These are phyloP conservation scores for Trichoderma oligosporum DNA, from an alignment of 2,329 filamentous ascomycete species.

Conservation along the genomic window DNA sequence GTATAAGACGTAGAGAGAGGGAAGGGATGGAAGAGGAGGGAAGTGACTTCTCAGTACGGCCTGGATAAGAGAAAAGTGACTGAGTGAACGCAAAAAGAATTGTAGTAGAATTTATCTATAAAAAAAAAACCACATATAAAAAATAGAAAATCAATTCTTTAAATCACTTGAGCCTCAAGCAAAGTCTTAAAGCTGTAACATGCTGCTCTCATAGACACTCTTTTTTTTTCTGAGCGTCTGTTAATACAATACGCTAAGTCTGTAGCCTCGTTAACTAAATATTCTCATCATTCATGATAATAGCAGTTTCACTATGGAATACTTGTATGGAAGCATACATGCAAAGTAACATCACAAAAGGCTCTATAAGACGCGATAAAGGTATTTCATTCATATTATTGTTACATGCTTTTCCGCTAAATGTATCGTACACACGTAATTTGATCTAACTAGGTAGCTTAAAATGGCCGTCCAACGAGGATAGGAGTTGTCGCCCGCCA, in stretches of 20 bases:
- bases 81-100: too few species aligned
- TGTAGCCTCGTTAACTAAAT: conserved; percentile 33
- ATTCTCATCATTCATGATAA: conserved; percentile 3
- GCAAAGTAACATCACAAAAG: not conserved
- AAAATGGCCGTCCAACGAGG: not conserved
- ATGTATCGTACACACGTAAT: conserved; percentile 22
- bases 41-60: not conserved
- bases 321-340: not conserved
- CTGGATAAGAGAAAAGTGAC: not conserved
- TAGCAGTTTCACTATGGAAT: not conserved
- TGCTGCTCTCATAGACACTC: not conserved
- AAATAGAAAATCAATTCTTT: not conserved
- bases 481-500: conserved; percentile 18
- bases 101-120: too few species aligned
- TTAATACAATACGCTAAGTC: conserved; percentile 8
- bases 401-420: conserved; percentile 24
- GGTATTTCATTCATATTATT: not conserved
- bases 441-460: not conserved
- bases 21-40: not conserved
- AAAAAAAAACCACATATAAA: too few species aligned
- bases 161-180: not conserved
- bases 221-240: not conserved
- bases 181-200: not conserved
- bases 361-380: not conserved
- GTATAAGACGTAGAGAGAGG: not conserved